Base-by-base conservation (phyloP, 805 yeast genomes). In the Maudiozyma saulgeensis region DNA sequence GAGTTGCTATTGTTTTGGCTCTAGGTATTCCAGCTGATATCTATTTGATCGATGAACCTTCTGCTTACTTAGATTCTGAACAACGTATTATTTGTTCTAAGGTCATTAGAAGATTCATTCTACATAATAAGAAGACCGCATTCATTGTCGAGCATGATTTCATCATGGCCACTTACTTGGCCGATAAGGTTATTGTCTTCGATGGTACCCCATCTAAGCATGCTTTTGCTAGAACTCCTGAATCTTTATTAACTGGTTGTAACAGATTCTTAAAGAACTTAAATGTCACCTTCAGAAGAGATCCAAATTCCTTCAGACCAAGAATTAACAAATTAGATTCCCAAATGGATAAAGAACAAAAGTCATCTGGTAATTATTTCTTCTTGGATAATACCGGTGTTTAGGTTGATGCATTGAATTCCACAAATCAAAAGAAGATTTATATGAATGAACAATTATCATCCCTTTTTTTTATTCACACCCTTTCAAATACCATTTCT, bases 131-230 rank as follows among this genome's bases (percentile, higher is more conserved):
- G 77, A 93, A 91, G 79, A 91, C 98, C 43, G 99, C 99, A n/a
- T 93, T 93, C 69, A 77, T 93, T 62, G 99, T 93, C 51, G 99
- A 93, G 83, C 99, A 93, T 82, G 99, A 93, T 80, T 93, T 93
- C 80, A 93, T 93, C 76, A 93, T 93, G 99, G 98, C 99, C 56
- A 93, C 99, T 16, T 93, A 93, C 69, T 79, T 93, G 77, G 99
- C 99, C 55, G 99, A 93, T 73, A 81, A 95, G 66, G 99, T 93
- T 62, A 91, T 93, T 79, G 98, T 93, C 50, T 93, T 91, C 64
- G 99, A 93, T 71, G 99, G 99, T 70, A 63, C 72, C 56, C 98
- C 99, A 48, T 88, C 98, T 26, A 77, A 79, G 67, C 76, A 82
- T 57, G 91, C 99, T 34, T 67, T 71, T 58, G 98, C 99, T 39